These are phyloP conservation scores for Glarea lozoyensis DNA, from an alignment of 495 filamentous ascomycete species.

Conservation along the genomic window DNA sequence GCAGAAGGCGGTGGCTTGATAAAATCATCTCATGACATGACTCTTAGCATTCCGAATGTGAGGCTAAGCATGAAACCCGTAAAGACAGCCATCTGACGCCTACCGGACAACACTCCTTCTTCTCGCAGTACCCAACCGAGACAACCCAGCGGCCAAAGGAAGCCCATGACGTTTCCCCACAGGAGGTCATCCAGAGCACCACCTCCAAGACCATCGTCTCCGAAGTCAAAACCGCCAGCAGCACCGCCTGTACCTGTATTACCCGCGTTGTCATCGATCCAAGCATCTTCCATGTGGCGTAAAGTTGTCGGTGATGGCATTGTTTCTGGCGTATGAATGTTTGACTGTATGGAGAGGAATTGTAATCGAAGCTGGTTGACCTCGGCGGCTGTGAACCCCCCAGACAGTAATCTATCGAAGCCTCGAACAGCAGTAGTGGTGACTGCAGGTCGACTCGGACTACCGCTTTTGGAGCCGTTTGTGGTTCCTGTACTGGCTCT, in stretches of 20 bases:
- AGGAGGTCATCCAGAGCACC: constrained; percentile 71
- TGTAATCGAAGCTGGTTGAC: constrained; percentile 75
- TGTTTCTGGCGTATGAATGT: constrained; percentile 72
- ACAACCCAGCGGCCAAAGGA: constrained; percentile 87
- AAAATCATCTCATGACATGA: constrained; percentile 14
- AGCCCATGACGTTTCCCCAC: constrained; percentile 80
- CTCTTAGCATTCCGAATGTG: constrained; percentile 49
- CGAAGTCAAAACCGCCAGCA: constrained; percentile 23
- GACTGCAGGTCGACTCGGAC: not conserved
- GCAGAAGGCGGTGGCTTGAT: no score
- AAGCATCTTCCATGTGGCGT: constrained; percentile 72
- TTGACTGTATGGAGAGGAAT: constrained; percentile 70
- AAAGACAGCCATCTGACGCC: constrained; percentile 75
- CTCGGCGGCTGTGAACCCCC: constrained; percentile 74
- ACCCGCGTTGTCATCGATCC: constrained; percentile 69
- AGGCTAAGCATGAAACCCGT: constrained; percentile 70
- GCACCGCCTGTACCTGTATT: constrained; percentile 13
- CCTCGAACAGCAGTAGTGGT: constrained; percentile 64
- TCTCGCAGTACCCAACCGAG: constrained; percentile 78
- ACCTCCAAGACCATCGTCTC: constrained; percentile 22
- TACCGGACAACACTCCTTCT: constrained; percentile 76
- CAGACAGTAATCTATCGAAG: constrained; percentile 75
- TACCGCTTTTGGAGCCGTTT: constrained; percentile 12
- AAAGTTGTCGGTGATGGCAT: constrained; percentile 56
- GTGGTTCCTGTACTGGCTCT: constrained; percentile 8